Percentiles rank a stretch among this genome's conserved stretches.
These are phyloP conservation scores for Lodderomyces orthopsilosis DNA, from an alignment of 1,139 yeast species.

Conservation along the genomic window DNA sequence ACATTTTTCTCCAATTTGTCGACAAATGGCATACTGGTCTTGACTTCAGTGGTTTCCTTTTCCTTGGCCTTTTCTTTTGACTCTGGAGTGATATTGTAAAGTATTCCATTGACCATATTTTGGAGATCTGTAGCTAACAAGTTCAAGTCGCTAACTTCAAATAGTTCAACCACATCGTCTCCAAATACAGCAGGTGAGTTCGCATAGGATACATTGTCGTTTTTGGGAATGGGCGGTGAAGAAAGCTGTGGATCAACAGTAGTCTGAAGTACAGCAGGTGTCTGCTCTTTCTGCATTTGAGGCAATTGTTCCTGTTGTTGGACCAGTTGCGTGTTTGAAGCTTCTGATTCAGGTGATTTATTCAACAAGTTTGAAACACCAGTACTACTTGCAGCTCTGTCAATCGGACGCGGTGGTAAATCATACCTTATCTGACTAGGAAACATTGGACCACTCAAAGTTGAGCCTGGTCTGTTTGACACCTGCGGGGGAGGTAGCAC, in stretches of 20 bases:
- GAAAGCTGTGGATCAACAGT: neutral
- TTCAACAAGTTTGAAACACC: neutral
- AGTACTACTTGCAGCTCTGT: neutral
- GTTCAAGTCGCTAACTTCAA: constrained; percentile 36
- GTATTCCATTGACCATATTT: constrained; percentile 41
- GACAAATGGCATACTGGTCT: neutral
- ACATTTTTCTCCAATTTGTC: constrained; percentile 19
- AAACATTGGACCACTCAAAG: neutral
- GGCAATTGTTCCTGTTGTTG: neutral
- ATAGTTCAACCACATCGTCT: constrained; percentile 13
- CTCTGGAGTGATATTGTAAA: constrained; percentile 33
- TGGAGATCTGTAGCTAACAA: constrained; percentile 41
- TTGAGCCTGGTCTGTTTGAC: neutral
- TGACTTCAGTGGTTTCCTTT: constrained; percentile 4
- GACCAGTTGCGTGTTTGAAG: neutral
- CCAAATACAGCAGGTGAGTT: constrained; percentile 4
- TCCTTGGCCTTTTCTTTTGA: constrained; percentile 12
- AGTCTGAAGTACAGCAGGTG: constrained; percentile 2
- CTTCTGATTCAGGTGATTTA: neutral
- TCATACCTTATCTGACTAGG: neutral
- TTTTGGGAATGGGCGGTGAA: neutral
- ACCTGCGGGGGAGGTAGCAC: neutral
- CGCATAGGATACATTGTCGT: neutral
- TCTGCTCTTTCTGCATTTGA: constrained; percentile 2
- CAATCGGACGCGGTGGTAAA: neutral